Base-by-base conservation (phyloP, 257 asterid genomes). In the Striga asiatica region DNA sequence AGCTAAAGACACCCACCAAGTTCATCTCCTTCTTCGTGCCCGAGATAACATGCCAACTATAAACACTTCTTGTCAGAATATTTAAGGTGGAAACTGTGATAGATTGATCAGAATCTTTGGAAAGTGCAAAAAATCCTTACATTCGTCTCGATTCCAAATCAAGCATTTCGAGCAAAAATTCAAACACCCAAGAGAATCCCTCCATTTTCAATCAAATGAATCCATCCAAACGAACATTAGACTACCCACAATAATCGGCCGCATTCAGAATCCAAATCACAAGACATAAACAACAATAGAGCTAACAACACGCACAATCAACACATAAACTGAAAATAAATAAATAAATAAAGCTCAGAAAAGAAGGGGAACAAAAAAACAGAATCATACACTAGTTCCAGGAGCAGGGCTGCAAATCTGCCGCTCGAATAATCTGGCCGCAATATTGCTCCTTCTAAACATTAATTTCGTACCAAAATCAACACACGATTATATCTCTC, bases 381-480 rank as follows among this genome's bases (percentile, higher is more conserved):
- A n/a, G n/a, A 17, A 58, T 58, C 69, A 24, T 88, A 92, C 97
- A 54, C 79, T 70, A 72, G 99, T 82, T 68, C 97, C 95, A 63
- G 99, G 95, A 75, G 88, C 78, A 62, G 99, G 94, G 57, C 77
- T 69, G 43, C 76, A 74, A 74, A 85, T 84, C 84, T 92, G 95
- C 76, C 98, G 99, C 82, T 85, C 79, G 78, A 92, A 92, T 64
- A 92, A 68, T 76, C 99, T 78, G 76, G 94, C 95, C 70, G 99
- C 75, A 63, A 92, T 89, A 81, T 92, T 92, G 72, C 76, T 88
- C 75, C 86, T 88, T 80, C 76, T 84, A 80, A 78, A 87, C 98
- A 92, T 92, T 39, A 77, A 79, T 64, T 56, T 61, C 3, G 3
- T 4, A 8, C n/a, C n/a, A n/a, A n/a, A n/a, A n/a, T n/a, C 5